A percentile compares a stretch with the other conserved stretches of the same genome.
Evolutionary conservation across 371 early-diverging fungal genomes (phyloP).

Genomic region (Dinochytrium kinnereticum): DNA sequence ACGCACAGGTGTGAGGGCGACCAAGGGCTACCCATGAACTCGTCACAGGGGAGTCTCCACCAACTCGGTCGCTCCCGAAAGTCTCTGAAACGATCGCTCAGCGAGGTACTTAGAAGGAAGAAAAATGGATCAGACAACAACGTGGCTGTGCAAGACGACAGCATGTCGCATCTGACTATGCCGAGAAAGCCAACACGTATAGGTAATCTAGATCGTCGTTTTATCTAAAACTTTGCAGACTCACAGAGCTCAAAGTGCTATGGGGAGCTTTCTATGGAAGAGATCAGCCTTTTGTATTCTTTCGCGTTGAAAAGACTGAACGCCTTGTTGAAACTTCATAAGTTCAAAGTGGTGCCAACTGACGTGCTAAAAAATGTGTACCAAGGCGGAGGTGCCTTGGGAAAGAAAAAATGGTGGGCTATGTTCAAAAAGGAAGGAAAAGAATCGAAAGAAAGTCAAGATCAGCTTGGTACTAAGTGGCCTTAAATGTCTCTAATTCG

Average conservation of each 20-base stretch:
- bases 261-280: constrained; percentile 34
- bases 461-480: constrained; percentile 1
- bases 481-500: constrained; percentile 1
- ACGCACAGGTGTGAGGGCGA: no score
- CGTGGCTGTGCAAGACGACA: constrained; percentile 6
- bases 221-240: neutral
- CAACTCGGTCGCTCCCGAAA: neutral
- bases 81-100: constrained; percentile 13
- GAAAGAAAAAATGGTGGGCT: constrained; percentile 26
- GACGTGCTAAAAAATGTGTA: constrained; percentile 27
- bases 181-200: constrained; percentile 9
- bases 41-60: neutral
- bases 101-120: constrained; percentile 14
- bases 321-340: constrained; percentile 34
- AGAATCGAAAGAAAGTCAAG: constrained; percentile 5
- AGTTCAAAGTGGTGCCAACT: constrained; percentile 24
- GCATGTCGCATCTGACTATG: constrained; percentile 9
- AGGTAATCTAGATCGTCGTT: neutral
- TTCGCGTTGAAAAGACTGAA: constrained; percentile 39
- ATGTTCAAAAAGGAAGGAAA: constrained; percentile 16
- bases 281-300: constrained; percentile 26
- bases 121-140: neutral
- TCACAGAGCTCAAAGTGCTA: constrained; percentile 30
- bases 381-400: constrained; percentile 8
- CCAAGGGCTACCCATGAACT: no score